Percentiles rank a stretch among this genome's conserved stretches.
These are phyloP conservation scores for Leishmania aethiopica DNA, from an alignment of 208 protist genomes.

Conservation along the genomic window DNA sequence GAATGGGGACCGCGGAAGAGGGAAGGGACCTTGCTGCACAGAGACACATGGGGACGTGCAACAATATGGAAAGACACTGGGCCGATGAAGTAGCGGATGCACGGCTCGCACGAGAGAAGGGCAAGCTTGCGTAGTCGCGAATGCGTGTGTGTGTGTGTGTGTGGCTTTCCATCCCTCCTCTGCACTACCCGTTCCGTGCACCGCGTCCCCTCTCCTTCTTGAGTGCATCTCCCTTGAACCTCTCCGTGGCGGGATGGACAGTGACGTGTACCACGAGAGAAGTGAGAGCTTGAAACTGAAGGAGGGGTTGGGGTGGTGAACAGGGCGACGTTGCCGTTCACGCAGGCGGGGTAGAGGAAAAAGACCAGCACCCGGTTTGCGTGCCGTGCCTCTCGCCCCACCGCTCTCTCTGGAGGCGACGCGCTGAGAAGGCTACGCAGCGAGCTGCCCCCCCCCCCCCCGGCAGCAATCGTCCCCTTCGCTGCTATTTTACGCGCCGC, in stretches of 20 bases:
- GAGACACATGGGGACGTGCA: background rate
- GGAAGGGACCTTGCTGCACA: background rate
- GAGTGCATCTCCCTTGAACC: background rate
- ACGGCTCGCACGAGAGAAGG: background rate
- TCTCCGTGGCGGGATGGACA: background rate
- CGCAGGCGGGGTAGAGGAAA: background rate
- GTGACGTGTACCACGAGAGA: background rate
- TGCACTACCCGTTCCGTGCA: background rate
- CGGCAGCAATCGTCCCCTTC: too few species aligned
- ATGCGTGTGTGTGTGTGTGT: background rate
- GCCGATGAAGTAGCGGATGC: background rate
- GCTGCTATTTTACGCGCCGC: background rate
- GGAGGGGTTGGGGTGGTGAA: background rate
- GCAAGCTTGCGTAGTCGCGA: background rate
- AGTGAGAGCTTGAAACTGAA: background rate
- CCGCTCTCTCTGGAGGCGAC: background rate
- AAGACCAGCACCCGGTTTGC: background rate
- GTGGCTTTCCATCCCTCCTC: background rate
- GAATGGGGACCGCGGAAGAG: background rate
- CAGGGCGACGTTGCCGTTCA: background rate
- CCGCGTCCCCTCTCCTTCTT: background rate
- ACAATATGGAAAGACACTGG: background rate
- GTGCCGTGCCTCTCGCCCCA: background rate
- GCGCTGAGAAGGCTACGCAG: background rate
- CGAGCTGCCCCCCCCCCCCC: background rate